phyloP scores from a whole-genome alignment of 2,329 filamentous ascomycete species.

The Fusarium nisikadoi region DNA sequence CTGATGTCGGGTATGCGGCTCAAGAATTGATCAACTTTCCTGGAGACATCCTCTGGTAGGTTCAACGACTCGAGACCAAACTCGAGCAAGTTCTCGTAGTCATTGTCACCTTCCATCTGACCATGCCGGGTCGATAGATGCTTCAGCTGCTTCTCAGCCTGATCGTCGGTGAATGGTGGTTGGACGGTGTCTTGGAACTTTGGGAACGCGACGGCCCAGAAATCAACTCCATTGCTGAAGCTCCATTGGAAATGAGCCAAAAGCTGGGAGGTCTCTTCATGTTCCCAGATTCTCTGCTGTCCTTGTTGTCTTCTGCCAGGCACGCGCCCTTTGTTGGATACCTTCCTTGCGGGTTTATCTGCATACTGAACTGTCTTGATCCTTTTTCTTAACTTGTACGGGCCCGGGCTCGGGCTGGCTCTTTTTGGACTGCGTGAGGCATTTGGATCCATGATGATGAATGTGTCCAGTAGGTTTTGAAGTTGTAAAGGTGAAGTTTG shows the following conservation, averaged over 20 bases:
- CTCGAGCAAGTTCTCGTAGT: fast-evolving
- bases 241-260: background rate
- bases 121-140: background rate
- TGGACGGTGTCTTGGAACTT: background rate
- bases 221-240: background rate
- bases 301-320: fast-evolving
- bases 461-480: no score
- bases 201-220: fast-evolving
- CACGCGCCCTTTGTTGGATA: fast-evolving
- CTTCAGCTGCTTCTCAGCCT: background rate
- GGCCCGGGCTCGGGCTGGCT: fast-evolving
- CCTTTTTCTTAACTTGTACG: background rate
- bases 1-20: fast-evolving
- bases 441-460: background rate
- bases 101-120: background rate
- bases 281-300: background rate
- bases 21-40: fast-evolving
- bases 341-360: background rate
- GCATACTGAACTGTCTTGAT: background rate
- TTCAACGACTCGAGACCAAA: background rate
- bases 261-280: fast-evolving
- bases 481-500: no score
- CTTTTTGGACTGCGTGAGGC: background rate
- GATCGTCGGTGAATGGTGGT: background rate
- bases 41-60: background rate